These are phyloP conservation scores for Avicennia marina DNA, from an alignment of 257 asterid genomes.

Conservation along the genomic window DNA sequence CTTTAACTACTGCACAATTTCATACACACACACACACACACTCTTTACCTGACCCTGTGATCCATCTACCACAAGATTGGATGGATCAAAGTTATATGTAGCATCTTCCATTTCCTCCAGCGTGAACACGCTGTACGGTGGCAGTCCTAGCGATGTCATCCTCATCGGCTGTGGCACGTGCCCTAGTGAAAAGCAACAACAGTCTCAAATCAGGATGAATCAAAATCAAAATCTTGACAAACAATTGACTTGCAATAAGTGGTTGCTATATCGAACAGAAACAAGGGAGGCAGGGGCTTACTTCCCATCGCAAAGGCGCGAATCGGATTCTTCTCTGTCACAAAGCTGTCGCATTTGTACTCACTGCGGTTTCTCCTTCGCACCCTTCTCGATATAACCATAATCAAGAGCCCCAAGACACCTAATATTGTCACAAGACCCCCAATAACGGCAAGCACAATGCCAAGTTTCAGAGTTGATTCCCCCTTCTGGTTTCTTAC, in stretches of 20 bases:
- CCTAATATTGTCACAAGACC: conserved; percentile 46
- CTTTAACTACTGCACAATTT: too few species aligned
- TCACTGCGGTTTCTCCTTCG: conserved; percentile 33
- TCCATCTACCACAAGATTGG: conserved; percentile 80
- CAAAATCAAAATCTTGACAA: too few species aligned
- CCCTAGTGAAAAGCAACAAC: conserved; percentile 40
- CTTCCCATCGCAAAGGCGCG: conserved; percentile 50
- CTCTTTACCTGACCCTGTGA: conserved; percentile 72
- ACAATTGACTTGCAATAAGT: too few species aligned
- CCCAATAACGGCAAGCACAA: conserved; percentile 68
- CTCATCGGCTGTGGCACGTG: conserved; percentile 66
- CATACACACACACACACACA: background rate
- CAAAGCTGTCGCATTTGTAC: conserved; percentile 49
- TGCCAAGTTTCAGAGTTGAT: conserved; percentile 60
- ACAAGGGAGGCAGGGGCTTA: too few species aligned
- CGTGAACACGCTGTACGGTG: conserved; percentile 81
- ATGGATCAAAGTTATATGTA: conserved; percentile 68
- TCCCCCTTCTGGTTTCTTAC: conserved; percentile 23
- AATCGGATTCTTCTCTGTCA: conserved; percentile 41
- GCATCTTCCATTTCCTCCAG: conserved; percentile 94
- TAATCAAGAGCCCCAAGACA: conserved; percentile 43
- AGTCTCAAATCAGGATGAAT: too few species aligned
- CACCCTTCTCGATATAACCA: conserved; percentile 40
- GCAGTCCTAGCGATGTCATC: conserved; percentile 74
- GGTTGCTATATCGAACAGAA: too few species aligned